Base-by-base conservation (phyloP, 2,329 filamentous ascomycete species). In the Fusarium goolgardi region DNA sequence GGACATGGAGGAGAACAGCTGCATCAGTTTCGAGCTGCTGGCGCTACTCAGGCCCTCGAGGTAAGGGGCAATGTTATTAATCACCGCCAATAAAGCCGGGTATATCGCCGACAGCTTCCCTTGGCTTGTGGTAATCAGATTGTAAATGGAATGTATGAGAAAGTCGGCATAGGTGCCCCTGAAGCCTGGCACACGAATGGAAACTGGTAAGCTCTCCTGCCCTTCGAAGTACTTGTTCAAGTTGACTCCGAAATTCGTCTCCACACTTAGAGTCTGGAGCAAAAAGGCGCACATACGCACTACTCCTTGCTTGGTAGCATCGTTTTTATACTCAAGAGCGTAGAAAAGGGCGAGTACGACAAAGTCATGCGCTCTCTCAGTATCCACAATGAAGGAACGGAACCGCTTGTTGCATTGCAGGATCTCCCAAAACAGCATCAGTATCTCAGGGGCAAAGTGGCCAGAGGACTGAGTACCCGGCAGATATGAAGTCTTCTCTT, bases 241-340 rank as follows among this genome's bases (percentile, higher is more conserved):
- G 72, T 93, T 95, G 75, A 91, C 88, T 31, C 94, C 95, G 78
- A 98, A 98, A 66, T 91, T 94, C 57, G 91, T 87, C 79, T 98
- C 96, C 4, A 96, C 94, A 74, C 95, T 98, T 75, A 99, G 82
- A 0, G 96, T 98, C 79, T 99, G 96, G 40, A 99, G 81, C 43
- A 98, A 86, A 77, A 99, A 98, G n/a, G 96, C 90, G 78, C 96
- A 97, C 94, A 98, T 97, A 56, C 96, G 88, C 27, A 98, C 93
- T 2, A 97, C 85, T 1, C 96, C 96, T 78, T 97, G 94, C 77
- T 95, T 96, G 2, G 94, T 89, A 21, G 91, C 83, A 75, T 98
- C 95, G 41, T 89, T 87, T 75, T 93, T 94, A 78, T 96, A 91
- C 76, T 97, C 94, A 46, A 97, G 88, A 6, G 94, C 93, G 77